These are phyloP conservation scores for Amphibolis antarctica DNA, from an alignment of 106 monocot species.

Conservation along the genomic window DNA sequence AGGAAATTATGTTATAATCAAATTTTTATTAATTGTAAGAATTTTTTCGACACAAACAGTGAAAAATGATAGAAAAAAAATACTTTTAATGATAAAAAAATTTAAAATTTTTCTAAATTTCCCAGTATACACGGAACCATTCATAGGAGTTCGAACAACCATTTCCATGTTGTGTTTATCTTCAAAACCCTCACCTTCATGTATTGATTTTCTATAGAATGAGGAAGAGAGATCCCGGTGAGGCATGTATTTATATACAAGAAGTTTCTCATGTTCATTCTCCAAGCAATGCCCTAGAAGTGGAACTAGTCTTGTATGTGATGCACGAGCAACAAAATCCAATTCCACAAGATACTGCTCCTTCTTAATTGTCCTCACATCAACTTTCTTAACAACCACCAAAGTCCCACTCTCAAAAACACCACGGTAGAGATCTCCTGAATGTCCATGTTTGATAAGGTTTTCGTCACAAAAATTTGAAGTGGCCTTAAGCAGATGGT, in stretches of 20 bases:
- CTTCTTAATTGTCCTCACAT: conserved; percentile 28
- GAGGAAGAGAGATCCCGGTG: conserved; percentile 53
- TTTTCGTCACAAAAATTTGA: conserved; percentile 40
- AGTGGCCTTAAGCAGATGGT: conserved; percentile 39
- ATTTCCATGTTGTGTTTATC: no score
- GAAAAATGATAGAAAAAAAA: no score
- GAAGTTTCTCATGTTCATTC: conserved; percentile 60
- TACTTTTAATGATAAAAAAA: no score
- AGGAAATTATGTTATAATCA: no score
- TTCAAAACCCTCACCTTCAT: conserved; percentile 58
- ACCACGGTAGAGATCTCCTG: conserved; percentile 56
- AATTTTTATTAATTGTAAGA: no score
- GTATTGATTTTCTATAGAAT: conserved; percentile 35
- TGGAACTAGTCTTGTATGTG: conserved; percentile 52
- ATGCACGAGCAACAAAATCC: conserved; percentile 52
- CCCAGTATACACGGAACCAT: no score
- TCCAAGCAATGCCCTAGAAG: conserved; percentile 71
- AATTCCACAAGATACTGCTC: conserved; percentile 48
- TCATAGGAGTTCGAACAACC: no score
- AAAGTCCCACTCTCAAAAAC: conserved; percentile 32
- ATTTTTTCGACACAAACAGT: no score
- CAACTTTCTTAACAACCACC: conserved; percentile 68
- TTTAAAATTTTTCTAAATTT: no score
- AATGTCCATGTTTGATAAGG: conserved; percentile 69
- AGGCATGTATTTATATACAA: conserved; percentile 67